A percentile compares a stretch with the other conserved stretches of the same genome.
These are phyloP conservation scores for Tricholomella constricta DNA, from an alignment of 768 basidiomycete species.

Conservation along the genomic window DNA sequence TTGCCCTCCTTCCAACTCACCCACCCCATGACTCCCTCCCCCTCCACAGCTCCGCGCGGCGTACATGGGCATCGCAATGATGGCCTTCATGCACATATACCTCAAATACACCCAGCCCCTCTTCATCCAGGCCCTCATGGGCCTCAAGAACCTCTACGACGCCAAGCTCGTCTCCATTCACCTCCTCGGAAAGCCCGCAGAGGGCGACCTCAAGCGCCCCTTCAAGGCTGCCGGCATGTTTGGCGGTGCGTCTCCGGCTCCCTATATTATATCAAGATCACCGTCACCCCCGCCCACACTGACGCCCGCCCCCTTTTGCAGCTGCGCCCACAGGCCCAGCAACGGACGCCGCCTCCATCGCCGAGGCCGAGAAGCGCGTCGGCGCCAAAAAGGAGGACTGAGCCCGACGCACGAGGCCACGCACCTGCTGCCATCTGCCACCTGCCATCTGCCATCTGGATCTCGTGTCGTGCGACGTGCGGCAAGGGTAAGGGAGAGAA, in stretches of 20 bases:
- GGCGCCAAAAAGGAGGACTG: conserved; percentile 81
- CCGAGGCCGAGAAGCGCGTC: conserved; percentile 86
- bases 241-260: conserved; percentile 45
- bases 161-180: conserved; percentile 84
- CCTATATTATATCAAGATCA: not conserved
- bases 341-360: conserved; percentile 84
- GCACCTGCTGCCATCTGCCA: too few species aligned
- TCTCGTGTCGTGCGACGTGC: too few species aligned
- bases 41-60: conserved; percentile 56
- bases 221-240: conserved; percentile 81
- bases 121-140: conserved; percentile 95
- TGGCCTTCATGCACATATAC: conserved; percentile 92
- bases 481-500: too few species aligned
- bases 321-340: conserved; percentile 65
- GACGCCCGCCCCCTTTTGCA: not conserved
- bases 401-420: too few species aligned
- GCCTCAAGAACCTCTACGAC: conserved; percentile 88
- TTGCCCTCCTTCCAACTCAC: not conserved
- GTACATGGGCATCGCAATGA: conserved; percentile 81
- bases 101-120: conserved; percentile 95
- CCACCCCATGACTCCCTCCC: not conserved
- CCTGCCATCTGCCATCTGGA: too few species aligned
- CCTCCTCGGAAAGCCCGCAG: conserved; percentile 74
- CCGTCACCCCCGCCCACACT: not conserved
- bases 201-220: conserved; percentile 87